Evolutionary conservation across 768 basidiomycete genomes (phyloP).

Genomic region (Russula ochroleuca): DNA sequence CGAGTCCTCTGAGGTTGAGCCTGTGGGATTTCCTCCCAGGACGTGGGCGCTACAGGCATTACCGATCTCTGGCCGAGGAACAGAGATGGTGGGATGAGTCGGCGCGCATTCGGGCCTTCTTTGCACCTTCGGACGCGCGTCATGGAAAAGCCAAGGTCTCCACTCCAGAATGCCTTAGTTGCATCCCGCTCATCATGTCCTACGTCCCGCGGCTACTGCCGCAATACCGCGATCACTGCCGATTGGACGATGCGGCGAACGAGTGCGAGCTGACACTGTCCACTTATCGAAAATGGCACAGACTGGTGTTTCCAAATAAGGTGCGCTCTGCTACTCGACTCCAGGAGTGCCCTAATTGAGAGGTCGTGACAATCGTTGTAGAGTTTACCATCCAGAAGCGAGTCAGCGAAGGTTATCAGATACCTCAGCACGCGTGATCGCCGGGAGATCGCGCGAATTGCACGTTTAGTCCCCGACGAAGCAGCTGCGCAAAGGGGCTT

Average conservation of each 20-base stretch:
- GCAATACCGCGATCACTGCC: conserved; percentile 33
- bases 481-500: conserved; percentile 33
- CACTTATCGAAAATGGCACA: conserved; percentile 45
- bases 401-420: conserved; percentile 37
- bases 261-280: conserved; percentile 35
- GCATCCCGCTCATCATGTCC: conserved; percentile 32
- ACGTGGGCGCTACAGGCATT: conserved; percentile 19
- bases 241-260: conserved; percentile 24
- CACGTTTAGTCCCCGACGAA: conserved; percentile 39
- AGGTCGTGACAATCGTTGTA: conserved; percentile 19
- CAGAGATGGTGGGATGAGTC: conserved; percentile 35
- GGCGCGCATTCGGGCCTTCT: conserved; percentile 28
- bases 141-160: neutral
- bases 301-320: conserved; percentile 41
- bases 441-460: conserved; percentile 41
- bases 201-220: conserved; percentile 41
- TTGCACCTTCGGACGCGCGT: conserved; percentile 30
- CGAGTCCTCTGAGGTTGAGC: neutral
- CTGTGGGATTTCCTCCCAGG: conserved; percentile 21
- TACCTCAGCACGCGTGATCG: conserved; percentile 39
- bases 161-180: neutral
- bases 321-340: conserved; percentile 29
- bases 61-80: conserved; percentile 31
- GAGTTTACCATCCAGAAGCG: conserved; percentile 37
- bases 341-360: neutral